phyloP scores from a whole-genome alignment of 2,329 filamentous ascomycete genomes.

The Fusarium hainanense region DNA sequence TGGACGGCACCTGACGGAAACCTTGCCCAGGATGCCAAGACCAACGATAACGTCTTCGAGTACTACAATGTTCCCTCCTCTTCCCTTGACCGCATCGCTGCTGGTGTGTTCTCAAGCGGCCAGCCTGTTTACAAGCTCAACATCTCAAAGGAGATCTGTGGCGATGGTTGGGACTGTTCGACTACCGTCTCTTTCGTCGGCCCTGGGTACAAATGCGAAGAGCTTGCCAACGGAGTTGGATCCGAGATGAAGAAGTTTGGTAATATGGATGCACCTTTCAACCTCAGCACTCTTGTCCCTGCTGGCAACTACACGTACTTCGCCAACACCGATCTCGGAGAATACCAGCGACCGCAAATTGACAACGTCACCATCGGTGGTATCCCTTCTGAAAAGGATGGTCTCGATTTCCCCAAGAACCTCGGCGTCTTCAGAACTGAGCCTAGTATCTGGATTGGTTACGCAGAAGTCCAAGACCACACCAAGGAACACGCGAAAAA shows the following conservation, averaged over 20 bases:
- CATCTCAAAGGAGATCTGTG: slow-evolving; percentile 22
- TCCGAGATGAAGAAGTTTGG: slow-evolving; percentile 17
- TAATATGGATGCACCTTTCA: slow-evolving; percentile 19
- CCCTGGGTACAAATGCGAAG: slow-evolving; percentile 39
- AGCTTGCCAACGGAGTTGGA: slow-evolving; percentile 16
- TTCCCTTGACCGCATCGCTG: slow-evolving; percentile 18
- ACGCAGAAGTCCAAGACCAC: slow-evolving; percentile 18
- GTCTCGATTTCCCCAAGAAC: slow-evolving; percentile 17
- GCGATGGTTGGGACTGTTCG: slow-evolving; percentile 37
- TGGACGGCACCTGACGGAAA: slow-evolving; percentile 11
- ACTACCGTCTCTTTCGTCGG: slow-evolving; percentile 36
- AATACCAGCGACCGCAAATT: slow-evolving; percentile 34
- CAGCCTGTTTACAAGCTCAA: slow-evolving; percentile 21
- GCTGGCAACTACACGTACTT: slow-evolving; percentile 30
- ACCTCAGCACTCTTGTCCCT: slow-evolving; percentile 25
- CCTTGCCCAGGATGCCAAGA: neutral
- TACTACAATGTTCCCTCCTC: slow-evolving; percentile 24
- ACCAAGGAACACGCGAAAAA: slow-evolving; percentile 1
- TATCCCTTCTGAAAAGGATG: neutral
- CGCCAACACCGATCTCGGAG: slow-evolving; percentile 20
- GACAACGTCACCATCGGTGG: neutral
- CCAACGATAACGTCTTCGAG: slow-evolving; percentile 21
- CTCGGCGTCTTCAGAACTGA: slow-evolving; percentile 34
- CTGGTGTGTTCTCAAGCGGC: slow-evolving; percentile 28
- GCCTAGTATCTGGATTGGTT: slow-evolving; percentile 38